Evolutionary conservation across 1,139 yeast genomes (phyloP).

Genomic region (Saccharomyces uvarum): DNA sequence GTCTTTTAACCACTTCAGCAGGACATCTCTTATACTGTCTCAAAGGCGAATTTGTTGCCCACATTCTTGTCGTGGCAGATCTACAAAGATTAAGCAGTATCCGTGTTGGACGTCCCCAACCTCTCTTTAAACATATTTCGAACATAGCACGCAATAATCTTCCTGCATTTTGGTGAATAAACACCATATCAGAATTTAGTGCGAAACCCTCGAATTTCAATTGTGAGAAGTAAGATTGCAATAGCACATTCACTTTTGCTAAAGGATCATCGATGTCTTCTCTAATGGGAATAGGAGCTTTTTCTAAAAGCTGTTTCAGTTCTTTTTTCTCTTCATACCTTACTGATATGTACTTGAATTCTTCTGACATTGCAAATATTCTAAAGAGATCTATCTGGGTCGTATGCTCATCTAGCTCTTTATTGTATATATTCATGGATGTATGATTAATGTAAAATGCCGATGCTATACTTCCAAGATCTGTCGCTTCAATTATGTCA

Average conservation of each 20-base stretch:
- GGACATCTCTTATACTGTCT: conserved; percentile 74
- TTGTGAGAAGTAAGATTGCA: conserved; percentile 80
- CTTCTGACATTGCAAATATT: conserved; percentile 74
- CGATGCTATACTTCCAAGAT: conserved; percentile 78
- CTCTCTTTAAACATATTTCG: conserved; percentile 63
- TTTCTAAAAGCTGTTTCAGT: conserved; percentile 56
- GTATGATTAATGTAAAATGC: conserved; percentile 73
- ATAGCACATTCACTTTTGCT: conserved; percentile 70
- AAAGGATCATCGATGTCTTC: conserved; percentile 64
- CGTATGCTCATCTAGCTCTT: conserved; percentile 54
- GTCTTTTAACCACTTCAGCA: conserved; percentile 55
- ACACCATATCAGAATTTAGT: conserved; percentile 85
- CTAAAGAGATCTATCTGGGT: conserved; percentile 68
- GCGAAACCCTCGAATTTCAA: conserved; percentile 82
- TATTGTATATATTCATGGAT: conserved; percentile 60
- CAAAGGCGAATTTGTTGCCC: conserved; percentile 82
- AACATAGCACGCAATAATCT: conserved; percentile 78
- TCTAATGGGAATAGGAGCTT: conserved; percentile 79
- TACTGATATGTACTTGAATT: conserved; percentile 75
- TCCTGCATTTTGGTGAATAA: conserved; percentile 89
- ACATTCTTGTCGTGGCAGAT: conserved; percentile 72
- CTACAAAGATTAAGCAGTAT: conserved; percentile 59
- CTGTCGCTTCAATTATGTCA: conserved; percentile 54
- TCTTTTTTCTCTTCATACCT: conserved; percentile 85
- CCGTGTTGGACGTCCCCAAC: conserved; percentile 65